Evolutionary conservation across 805 yeast species (phyloP).

Genomic region (Schwanniomyces vanrijiae): DNA sequence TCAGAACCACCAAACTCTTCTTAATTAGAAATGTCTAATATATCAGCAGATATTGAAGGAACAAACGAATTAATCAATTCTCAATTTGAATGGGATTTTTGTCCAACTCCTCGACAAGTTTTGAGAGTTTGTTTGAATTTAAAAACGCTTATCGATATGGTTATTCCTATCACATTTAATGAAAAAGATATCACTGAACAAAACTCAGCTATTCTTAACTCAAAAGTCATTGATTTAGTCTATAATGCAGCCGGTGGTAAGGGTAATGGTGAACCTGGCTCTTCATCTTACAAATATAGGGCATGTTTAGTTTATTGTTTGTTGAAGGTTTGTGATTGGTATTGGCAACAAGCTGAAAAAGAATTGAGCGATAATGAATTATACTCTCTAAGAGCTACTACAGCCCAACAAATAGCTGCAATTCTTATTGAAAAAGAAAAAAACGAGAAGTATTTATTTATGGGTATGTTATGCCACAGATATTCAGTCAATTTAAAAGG

Average conservation of each 20-base stretch:
- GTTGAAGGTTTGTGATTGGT: conserved; percentile 79
- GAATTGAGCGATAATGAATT: conserved; percentile 71
- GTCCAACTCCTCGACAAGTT: conserved; percentile 66
- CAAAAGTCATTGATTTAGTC: conserved; percentile 57
- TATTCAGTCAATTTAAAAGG: conserved; percentile 66
- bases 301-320: conserved; percentile 70
- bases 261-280: conserved; percentile 55
- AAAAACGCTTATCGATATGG: conserved; percentile 68
- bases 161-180: conserved; percentile 66
- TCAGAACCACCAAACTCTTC: neutral
- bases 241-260: conserved; percentile 79
- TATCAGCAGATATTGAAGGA: neutral
- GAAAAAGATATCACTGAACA: conserved; percentile 49
- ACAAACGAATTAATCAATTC: neutral
- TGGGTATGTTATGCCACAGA: conserved; percentile 75
- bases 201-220: conserved; percentile 60
- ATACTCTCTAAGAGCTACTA: conserved; percentile 56
- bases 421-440: conserved; percentile 61
- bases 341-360: conserved; percentile 52
- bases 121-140: conserved; percentile 70
- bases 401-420: conserved; percentile 77
- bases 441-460: conserved; percentile 62
- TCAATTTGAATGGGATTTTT: neutral
- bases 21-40: neutral
- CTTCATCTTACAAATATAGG: conserved; percentile 61